phyloP scores from a whole-genome alignment of 371 early-diverging fungal species.

The Syncephalastrum monosporum region DNA sequence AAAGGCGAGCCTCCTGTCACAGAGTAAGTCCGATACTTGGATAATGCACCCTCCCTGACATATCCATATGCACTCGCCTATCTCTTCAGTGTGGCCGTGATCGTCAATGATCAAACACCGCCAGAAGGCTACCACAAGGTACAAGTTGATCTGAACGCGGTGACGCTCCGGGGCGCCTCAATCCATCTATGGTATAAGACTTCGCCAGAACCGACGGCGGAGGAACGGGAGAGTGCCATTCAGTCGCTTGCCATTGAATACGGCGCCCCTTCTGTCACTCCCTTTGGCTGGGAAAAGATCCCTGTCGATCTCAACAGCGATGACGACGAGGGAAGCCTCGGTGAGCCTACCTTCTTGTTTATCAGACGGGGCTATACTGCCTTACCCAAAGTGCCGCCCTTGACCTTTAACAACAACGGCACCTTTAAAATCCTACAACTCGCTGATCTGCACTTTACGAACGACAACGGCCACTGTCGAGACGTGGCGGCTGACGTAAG shows the following conservation, averaged over 20 bases:
- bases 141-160: slow-evolving; percentile 31
- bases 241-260: slow-evolving; percentile 38
- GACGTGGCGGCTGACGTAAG: slow-evolving; percentile 40
- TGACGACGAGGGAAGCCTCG: slow-evolving; percentile 27
- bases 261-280: slow-evolving; percentile 23
- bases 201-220: slow-evolving; percentile 14
- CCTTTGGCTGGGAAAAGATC: slow-evolving; percentile 35
- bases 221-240: slow-evolving; percentile 16
- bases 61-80: no score
- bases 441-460: slow-evolving; percentile 57
- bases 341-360: slow-evolving; percentile 36
- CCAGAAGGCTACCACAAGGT: slow-evolving; percentile 40
- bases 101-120: slow-evolving; percentile 35
- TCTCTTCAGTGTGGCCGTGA: slow-evolving; percentile 22
- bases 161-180: slow-evolving; percentile 34
- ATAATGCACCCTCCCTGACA: no score
- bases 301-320: slow-evolving; percentile 33
- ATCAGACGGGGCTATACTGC: slow-evolving; percentile 28
- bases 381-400: slow-evolving; percentile 20
- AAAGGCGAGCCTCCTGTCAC: slow-evolving; percentile 23
- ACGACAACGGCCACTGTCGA: slow-evolving; percentile 43
- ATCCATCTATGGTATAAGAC: slow-evolving; percentile 37
- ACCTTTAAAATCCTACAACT: slow-evolving; percentile 56
- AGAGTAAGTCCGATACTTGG: slow-evolving; percentile 24
- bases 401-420: slow-evolving; percentile 41